phyloP scores from a whole-genome alignment of 2,329 filamentous ascomycete species.

The Paraphoma sp. region DNA sequence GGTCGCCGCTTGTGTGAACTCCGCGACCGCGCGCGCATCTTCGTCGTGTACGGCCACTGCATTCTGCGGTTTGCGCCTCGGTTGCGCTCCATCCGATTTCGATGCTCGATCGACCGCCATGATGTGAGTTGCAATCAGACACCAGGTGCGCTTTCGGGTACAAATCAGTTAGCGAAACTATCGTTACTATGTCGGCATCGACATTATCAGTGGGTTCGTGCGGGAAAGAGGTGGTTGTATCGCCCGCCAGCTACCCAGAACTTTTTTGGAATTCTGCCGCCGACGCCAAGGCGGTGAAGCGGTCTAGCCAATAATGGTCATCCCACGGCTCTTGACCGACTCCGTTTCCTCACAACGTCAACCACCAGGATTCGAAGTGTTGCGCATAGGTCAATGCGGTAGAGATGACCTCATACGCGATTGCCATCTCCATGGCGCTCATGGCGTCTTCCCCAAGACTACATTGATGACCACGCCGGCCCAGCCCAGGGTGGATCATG shows the following conservation, averaged over 20 bases:
- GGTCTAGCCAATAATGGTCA: too few relatives aligned
- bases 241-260: background rate
- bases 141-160: too few relatives aligned
- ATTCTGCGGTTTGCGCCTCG: slow-evolving; percentile 32
- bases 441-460: too few relatives aligned
- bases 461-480: too few relatives aligned
- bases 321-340: background rate
- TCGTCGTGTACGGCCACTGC: slow-evolving; percentile 30
- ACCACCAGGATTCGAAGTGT: too few relatives aligned
- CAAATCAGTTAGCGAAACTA: too few relatives aligned
- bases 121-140: background rate
- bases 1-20: slow-evolving; percentile 61
- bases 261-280: background rate
- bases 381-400: too few relatives aligned
- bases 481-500: too few relatives aligned
- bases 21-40: slow-evolving; percentile 36
- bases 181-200: background rate
- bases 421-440: too few relatives aligned
- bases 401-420: too few relatives aligned
- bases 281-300: background rate
- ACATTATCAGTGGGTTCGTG: background rate
- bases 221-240: background rate
- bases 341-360: too few relatives aligned
- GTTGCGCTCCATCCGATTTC: slow-evolving; percentile 19
- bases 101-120: slow-evolving; percentile 33